Base-by-base conservation (phyloP, 2,329 filamentous ascomycete genomes). In the Zasmidium cellare region DNA sequence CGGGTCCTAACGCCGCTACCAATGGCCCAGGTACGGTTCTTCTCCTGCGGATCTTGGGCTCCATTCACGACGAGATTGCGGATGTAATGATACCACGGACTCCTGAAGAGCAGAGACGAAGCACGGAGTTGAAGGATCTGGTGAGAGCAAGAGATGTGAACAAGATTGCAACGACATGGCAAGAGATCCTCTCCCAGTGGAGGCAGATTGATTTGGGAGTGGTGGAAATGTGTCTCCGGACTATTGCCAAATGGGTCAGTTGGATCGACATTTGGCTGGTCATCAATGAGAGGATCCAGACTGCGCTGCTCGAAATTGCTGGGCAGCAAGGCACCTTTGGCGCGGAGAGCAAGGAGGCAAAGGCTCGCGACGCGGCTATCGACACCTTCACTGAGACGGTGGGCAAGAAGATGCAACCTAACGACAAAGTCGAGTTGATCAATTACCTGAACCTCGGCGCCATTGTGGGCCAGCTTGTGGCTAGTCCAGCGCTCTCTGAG, bases 191-290 rank as follows among this genome's bases (percentile, higher is more conserved):
- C 55, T 82, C 85, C 11, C 85, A 88, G 68, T 97, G 92, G 83
- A 81, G 82, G 65, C 84, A 85, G 67, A 75, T 77, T 56, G 83
- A 84, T 69, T 81, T 86, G 57, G 85, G 89, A 65, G 83, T 97
- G 57, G 83, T 96, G 46, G 92, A 97, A 74, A 87, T 96, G 82
- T 92, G 90, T 67, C 82, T 99, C 53, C 91, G 89, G 75, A 89
- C 92, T n/a, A 86, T 99, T 64, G 92, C 91, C 38, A 94, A 93
- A 74, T 99, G 94, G 93, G 92, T 96, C 60, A 96, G 92, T 82
- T 99, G 94, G 94, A 96, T 96, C 70, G 94, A 97, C 71, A 97
- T 99, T 68, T 90, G 89, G 51, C 81, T 99, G 57, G 87, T 99
- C 46, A 91, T 99, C 68, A 96, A 96, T 74, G 86, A 92, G 71